A percentile compares a stretch with the other conserved stretches of the same genome.
Conservation (phyloP, 164 flowering plant genomes). For the Stephania yunnanensis region DNA sequence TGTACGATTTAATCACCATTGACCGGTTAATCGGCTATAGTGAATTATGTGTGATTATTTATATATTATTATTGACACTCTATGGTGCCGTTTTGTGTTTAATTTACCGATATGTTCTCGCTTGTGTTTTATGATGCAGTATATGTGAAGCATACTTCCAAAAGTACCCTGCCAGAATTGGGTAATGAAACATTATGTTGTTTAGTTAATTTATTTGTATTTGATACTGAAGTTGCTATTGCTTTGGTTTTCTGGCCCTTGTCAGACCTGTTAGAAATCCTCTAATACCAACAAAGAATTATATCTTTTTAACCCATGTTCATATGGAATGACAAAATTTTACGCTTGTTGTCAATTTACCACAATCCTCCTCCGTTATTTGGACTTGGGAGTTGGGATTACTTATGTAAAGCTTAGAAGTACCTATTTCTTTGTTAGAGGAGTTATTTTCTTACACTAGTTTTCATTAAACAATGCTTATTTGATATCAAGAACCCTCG, state of each 20-base stretch:
- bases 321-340: no score
- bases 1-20: neutral
- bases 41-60: no score
- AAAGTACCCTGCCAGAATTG: slow-evolving; percentile 73
- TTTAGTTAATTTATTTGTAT: neutral
- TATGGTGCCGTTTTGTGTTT: neutral
- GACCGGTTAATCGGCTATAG: neutral
- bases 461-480: neutral
- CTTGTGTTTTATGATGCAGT: slow-evolving; percentile 35
- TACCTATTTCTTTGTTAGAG: no score
- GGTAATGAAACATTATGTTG: slow-evolving; percentile 36
- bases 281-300: no score
- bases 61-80: neutral
- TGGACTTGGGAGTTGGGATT: no score
- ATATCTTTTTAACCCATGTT: no score
- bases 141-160: slow-evolving; percentile 98
- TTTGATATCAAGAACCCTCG: neutral
- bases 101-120: slow-evolving; percentile 14
- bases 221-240: no score
- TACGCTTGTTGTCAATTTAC: no score
- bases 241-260: no score
- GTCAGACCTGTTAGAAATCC: no score
- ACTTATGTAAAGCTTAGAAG: no score
- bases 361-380: no score
- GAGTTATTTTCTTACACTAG: neutral